Evolutionary conservation across 2,329 filamentous ascomycete genomes (phyloP).

Genomic region (Microsporum audouinii): DNA sequence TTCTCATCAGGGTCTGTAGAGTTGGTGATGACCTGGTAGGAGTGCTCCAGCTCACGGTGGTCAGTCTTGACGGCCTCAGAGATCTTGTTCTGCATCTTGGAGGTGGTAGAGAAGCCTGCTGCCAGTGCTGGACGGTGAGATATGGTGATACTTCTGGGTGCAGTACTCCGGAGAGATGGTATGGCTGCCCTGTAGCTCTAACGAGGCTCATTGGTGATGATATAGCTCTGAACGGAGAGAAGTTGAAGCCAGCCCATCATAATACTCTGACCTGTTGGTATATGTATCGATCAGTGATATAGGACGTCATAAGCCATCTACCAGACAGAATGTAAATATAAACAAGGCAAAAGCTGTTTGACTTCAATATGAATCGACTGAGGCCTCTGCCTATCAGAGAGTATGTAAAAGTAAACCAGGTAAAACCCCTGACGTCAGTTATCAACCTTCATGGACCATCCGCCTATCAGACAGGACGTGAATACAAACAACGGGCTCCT

Average conservation of each 20-base stretch:
- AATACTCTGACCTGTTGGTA: too few relatives aligned
- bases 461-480: too few relatives aligned
- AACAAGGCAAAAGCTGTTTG: neutral
- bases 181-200: neutral
- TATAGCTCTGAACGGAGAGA: neutral
- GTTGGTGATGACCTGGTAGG: constrained; percentile 33
- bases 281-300: neutral
- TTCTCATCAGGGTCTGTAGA: constrained; percentile 31
- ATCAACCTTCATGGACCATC: neutral
- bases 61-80: constrained; percentile 30
- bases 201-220: neutral
- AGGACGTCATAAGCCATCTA: neutral
- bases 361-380: too few relatives aligned
- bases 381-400: neutral
- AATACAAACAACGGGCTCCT: too few relatives aligned
- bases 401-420: neutral
- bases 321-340: neutral
- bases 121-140: neutral
- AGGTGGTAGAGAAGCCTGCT: neutral
- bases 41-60: constrained; percentile 30
- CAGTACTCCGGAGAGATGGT: neutral
- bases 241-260: neutral
- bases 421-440: too few relatives aligned
- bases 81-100: constrained; percentile 12
- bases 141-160: neutral